Percentiles rank a stretch among this genome's conserved stretches.
phyloP scores from a whole-genome alignment of 208 protist genomes.

The Crithidia thermophila region DNA sequence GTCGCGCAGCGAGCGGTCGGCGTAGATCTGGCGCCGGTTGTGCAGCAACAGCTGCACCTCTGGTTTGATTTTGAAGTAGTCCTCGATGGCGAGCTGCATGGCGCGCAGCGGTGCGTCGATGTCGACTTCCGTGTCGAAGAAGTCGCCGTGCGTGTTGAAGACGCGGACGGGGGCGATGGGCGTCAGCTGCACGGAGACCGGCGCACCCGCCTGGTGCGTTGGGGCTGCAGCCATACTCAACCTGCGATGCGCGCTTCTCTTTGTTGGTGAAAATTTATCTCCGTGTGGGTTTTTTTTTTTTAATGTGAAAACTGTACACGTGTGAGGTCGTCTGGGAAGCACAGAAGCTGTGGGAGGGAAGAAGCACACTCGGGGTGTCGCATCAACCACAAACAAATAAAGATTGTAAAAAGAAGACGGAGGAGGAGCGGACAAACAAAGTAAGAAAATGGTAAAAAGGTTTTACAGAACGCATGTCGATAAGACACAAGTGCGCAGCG shows the following conservation, averaged over 20 bases:
- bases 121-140: conserved; percentile 86
- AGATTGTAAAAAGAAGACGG: no score
- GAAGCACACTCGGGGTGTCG: no score
- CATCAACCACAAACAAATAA: no score
- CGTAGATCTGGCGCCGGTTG: conserved; percentile 73
- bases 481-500: no score
- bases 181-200: conserved; percentile 71
- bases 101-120: conserved; percentile 67
- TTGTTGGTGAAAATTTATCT: no score
- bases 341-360: no score
- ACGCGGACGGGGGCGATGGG: conserved; percentile 74
- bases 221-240: not conserved
- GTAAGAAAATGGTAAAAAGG: no score
- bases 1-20: conserved; percentile 54
- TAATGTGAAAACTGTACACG: no score
- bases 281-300: not conserved
- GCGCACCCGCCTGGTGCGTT: not conserved
- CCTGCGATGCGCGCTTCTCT: not conserved
- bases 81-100: conserved; percentile 80
- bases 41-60: conserved; percentile 83
- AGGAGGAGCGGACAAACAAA: no score
- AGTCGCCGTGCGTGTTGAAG: conserved; percentile 72
- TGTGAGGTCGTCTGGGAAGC: no score
- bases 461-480: no score
- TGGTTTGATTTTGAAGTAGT: conserved; percentile 82